Conservation (phyloP, 768 basidiomycete species). For the Panus rudis region DNA sequence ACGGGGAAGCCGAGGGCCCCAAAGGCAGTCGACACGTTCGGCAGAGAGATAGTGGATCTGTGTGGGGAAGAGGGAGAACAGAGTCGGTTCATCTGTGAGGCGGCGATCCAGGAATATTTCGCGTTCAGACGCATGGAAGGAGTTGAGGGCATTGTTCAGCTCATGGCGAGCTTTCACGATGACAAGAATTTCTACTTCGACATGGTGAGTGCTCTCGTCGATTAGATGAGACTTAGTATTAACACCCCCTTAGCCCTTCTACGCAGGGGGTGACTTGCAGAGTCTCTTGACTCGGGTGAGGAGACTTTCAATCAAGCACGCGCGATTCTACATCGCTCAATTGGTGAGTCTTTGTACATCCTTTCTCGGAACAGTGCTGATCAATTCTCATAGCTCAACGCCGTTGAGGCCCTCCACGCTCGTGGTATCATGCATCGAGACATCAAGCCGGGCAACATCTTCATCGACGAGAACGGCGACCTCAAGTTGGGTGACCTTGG, state of each 20-base stretch:
- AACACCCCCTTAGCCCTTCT: conserved; percentile 1
- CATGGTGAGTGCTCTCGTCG: conserved; percentile 1
- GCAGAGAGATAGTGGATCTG: no score
- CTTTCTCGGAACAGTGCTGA: neutral
- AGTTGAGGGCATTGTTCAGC: neutral
- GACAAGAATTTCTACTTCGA: conserved; percentile 3
- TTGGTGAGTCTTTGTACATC: neutral
- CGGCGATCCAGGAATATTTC: neutral
- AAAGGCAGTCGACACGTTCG: no score
- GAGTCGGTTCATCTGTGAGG: no score
- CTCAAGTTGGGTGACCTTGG: conserved; percentile 9
- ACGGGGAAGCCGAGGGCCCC: no score
- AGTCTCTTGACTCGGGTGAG: neutral
- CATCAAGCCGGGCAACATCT: conserved; percentile 97
- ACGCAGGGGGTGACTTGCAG: conserved; percentile 1
- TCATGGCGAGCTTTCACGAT: conserved; percentile 7
- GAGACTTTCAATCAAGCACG: neutral
- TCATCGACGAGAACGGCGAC: conserved; percentile 35
- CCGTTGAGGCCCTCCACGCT: conserved; percentile 52
- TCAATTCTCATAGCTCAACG: neutral
- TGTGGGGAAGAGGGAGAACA: no score
- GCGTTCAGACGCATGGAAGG: neutral
- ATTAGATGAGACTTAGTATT: neutral
- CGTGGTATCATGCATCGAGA: conserved; percentile 97
- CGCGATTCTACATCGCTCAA: conserved; percentile 1